Evolutionary conservation across 1,284 basidiomycete species (phyloP).

Genomic region (Cronartium quercuum): DNA sequence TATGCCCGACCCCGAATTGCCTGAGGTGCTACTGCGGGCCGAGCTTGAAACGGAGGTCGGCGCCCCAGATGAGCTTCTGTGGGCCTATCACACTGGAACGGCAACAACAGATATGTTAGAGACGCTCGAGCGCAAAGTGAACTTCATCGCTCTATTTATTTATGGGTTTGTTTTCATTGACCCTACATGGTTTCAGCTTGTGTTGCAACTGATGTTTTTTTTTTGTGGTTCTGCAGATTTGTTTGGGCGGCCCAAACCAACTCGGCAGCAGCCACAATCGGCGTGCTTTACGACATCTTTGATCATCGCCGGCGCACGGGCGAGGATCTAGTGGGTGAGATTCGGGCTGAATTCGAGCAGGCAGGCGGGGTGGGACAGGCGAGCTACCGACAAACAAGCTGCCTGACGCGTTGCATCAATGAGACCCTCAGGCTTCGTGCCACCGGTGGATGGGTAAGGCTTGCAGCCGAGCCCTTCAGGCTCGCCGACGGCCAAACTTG

Average conservation of each 20-base stretch:
- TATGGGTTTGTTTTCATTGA: conserved; percentile 25
- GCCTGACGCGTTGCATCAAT: conserved; percentile 25
- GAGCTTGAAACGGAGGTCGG: conserved; percentile 6
- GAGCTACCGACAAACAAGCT: neutral
- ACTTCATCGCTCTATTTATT: conserved; percentile 28
- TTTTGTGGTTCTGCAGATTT: conserved; percentile 3
- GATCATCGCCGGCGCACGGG: conserved; percentile 7
- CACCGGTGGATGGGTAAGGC: conserved; percentile 31
- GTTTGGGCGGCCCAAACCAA: conserved; percentile 38
- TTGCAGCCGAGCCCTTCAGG: conserved; percentile 22
- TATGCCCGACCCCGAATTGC: conserved; percentile 21
- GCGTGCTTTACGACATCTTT: conserved; percentile 28
- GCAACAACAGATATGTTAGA: conserved; percentile 3
- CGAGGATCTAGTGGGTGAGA: neutral
- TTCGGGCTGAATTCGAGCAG: neutral
- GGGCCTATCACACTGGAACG: conserved; percentile 11
- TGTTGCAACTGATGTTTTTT: neutral
- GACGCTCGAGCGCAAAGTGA: conserved; percentile 10
- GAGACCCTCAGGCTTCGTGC: conserved; percentile 33
- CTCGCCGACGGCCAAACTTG: conserved; percentile 8
- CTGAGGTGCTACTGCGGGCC: conserved; percentile 24
- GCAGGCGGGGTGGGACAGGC: neutral
- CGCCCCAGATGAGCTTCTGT: conserved; percentile 1
- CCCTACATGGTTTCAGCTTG: neutral
- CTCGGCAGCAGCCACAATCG: conserved; percentile 35